Evolutionary conservation across 2,329 filamentous ascomycete species (phyloP).

Genomic region (Huntiella savannae): DNA sequence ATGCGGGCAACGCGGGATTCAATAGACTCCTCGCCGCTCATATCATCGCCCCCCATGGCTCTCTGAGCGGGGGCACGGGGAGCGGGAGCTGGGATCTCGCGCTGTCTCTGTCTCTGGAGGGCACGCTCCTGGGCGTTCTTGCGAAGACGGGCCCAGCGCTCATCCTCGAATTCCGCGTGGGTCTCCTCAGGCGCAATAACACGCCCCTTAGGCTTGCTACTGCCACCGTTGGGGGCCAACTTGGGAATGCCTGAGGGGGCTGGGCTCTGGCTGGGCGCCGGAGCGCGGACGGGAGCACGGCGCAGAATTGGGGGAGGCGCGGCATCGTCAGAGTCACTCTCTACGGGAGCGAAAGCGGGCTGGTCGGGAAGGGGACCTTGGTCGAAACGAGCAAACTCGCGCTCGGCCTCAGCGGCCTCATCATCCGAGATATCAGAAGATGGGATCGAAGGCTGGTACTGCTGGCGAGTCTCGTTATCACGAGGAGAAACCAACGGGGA

Average conservation of each 20-base stretch:
- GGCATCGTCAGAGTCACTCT: constrained; percentile 29
- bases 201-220: constrained; percentile 15
- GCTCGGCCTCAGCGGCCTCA: constrained; percentile 38
- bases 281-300: constrained; percentile 16
- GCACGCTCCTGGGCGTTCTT: constrained; percentile 82
- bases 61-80: constrained; percentile 2
- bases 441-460: constrained; percentile 24
- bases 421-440: constrained; percentile 38
- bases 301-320: constrained; percentile 33
- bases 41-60: constrained; percentile 47
- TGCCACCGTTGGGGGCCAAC: constrained; percentile 1
- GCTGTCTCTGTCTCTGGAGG: constrained; percentile 39
- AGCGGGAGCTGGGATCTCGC: constrained; percentile 43
- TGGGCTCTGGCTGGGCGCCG: constrained; percentile 12
- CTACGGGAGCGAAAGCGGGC: constrained; percentile 59
- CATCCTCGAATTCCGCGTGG: constrained; percentile 29
- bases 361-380: constrained; percentile 78
- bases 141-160: constrained; percentile 90
- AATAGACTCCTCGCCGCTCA: constrained; percentile 92
- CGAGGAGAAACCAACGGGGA: constrained; percentile 7
- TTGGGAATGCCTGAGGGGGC: neutral
- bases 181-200: constrained; percentile 15
- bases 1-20: constrained; percentile 93
- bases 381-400: constrained; percentile 53
- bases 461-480: constrained; percentile 16